Evolutionary conservation across 345 rosid species (phyloP), one percentile per base, ranked within the genome.

Genomic region (Durio zibethinus): DNA sequence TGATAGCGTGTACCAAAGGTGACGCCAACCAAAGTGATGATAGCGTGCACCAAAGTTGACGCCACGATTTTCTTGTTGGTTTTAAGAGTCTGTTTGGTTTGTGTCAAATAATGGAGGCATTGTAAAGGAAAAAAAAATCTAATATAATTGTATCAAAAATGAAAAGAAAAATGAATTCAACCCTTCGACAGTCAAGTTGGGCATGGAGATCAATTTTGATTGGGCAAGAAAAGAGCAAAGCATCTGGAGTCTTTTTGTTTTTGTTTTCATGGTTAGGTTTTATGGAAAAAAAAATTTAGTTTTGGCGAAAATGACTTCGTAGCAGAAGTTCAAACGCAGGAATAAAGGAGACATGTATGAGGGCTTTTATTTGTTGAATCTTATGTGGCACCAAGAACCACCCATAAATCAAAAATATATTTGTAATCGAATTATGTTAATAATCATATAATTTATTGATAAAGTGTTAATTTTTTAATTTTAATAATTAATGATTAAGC

Each of bases 41-140:
- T 72, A 66, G 73, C 82, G 80, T 83, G 81, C 43, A 66, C 81
- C 81, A 10, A 43, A 29, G 61, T 29, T 14, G 18, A 48, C 40
- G 78, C 76, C 50, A 79, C 43, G 5, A 35, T 59, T 78, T 80
- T 72, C 86, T 83, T 79, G 80, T 36, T 38, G 57, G 63, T 52
- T 79, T 81, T 10, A 60, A 83, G 65, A 71, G 36, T 60, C 25
- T 7, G 47, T 54, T 57, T 31, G 67, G 63, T 65, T 20, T 14
- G 69, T 57, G n/a, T 20, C 69, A 43, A 69, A n/a, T n/a, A 20
- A 53, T 31, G 75, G 62, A 31, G 15, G 11, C 48, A 50, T 11
- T 53, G 2, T 23, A 11, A 25, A 23, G 15, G 15, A 0, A 1
- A 5, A 10, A 43, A 43, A 43, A 43, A 43, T 9, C 45, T 42